These are phyloP conservation scores for Haplosporangium sp. DNA, from an alignment of 371 early-diverging fungal genomes.

Conservation along the genomic window DNA sequence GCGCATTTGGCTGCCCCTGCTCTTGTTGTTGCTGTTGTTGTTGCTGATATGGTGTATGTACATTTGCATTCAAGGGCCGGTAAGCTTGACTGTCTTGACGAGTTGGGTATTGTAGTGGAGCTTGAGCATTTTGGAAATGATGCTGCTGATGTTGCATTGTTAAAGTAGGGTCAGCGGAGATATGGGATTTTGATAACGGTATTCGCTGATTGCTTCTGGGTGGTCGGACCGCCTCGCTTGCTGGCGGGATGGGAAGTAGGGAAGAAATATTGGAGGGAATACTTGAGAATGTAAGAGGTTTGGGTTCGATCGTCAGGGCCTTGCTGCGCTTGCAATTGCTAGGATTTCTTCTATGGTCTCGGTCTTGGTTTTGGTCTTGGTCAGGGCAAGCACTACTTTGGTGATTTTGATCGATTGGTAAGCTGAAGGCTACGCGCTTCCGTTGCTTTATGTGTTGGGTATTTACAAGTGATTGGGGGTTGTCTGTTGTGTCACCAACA, in stretches of 20 bases:
- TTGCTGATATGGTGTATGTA: slow-evolving; percentile 5
- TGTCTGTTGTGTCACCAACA: background rate
- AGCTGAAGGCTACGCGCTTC: background rate
- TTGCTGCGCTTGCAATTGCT: background rate
- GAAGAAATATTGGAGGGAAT: slow-evolving; percentile 20
- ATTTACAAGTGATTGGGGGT: background rate
- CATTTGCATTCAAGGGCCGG: slow-evolving; percentile 29
- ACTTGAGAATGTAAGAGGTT: background rate
- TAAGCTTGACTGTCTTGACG: slow-evolving; percentile 46
- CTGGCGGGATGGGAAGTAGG: slow-evolving; percentile 33
- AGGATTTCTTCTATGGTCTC: background rate
- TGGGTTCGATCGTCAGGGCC: background rate
- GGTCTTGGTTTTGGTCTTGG: background rate
- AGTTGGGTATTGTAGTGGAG: slow-evolving; percentile 34
- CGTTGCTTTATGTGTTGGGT: background rate
- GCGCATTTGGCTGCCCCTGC: background rate
- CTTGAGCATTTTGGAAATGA: background rate
- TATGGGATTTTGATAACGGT: slow-evolving; percentile 1
- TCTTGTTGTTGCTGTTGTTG: slow-evolving; percentile 7
- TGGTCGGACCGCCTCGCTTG: slow-evolving; percentile 29
- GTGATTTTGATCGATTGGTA: background rate
- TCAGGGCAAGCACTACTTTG: background rate
- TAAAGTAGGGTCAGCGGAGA: background rate
- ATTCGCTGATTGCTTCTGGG: slow-evolving; percentile 8
- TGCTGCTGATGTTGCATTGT: slow-evolving; percentile 22